Base-by-base conservation (phyloP, 2,329 filamentous ascomycete genomes). In the Pseudogymnoascus sp. region DNA sequence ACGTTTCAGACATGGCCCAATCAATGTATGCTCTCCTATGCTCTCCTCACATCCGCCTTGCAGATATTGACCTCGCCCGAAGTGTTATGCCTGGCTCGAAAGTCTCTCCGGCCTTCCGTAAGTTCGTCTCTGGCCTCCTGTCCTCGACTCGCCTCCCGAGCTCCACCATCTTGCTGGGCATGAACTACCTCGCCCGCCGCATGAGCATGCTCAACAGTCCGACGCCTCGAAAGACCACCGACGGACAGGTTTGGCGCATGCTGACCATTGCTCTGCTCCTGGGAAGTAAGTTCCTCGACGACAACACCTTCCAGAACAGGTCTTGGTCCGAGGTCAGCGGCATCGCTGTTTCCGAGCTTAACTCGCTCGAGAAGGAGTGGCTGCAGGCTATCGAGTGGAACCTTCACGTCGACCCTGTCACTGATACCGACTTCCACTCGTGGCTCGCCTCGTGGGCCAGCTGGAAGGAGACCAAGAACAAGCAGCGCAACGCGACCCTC, bases 261-360 rank as follows among this genome's bases (percentile, higher is more conserved):
- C 80, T 90, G 66, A 89, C 86, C 24, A 86, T 88, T 61, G 82
- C 84, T 40, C 78, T 91, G 59, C 79, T 91, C 61, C 78, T 91
- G 61, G 87, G 87, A 64, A 90, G 86, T 80, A 91, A 91, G 76
- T 91, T 90, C 73, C 75, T 90, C 67, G 87, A 91, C 70, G 87
- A 91, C 76, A 90, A 90, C 74, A 90, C 87, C 35, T 90, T 90
- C 78, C 87, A 90, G 78, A 90, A 90, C 76, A 83, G 86, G 66
- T 90, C 87, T 2, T 90, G 87, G 87, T 85, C 87, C 8, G 88
- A 91, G 72, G 87, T 91, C 61, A 90, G 86, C 74, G 86, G 86
- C 68, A 89, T 91, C 68, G 78, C 84, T 53, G 86, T 90, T 44
- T 73, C 78, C 5, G 86, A 90, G 70, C 76, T 91, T 67, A 90